Base-by-base conservation (phyloP, 2,329 filamentous ascomycete genomes). In the Pseudogymnoascus sp. region DNA sequence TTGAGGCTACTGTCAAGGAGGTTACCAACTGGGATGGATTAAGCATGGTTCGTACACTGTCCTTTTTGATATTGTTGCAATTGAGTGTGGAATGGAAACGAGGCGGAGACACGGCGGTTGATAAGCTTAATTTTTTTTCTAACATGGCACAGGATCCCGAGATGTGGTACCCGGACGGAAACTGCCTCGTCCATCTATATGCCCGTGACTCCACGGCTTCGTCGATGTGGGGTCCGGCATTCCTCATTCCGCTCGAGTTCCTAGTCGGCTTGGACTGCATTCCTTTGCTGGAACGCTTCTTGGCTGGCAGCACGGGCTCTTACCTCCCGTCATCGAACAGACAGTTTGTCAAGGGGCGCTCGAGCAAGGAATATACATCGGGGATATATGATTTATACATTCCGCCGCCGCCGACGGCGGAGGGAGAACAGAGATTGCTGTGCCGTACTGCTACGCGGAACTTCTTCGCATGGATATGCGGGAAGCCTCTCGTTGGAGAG, bases 371-470 rank as follows among this genome's bases (percentile, higher is more conserved):
- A 38, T 25, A 60, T 14, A 60, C 37, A 5, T 18, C 60, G 18
- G 61, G 56, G 8, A 62, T 56, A 28, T 74, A 76, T 63, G 85
- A 91, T 60, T 76, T 92, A 1, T 91, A 86, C 71, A 84, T 93
- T n/a, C 84, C 89, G 1, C 78, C 87, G 0, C 87, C 88, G 0
- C 71, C 79, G 1, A 74, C 77, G 35, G 74, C 78, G 4, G 79
- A 82, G 59, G 79, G 80, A 66, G 77, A 80, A 3, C 80, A 86
- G 65, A 77, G 82, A 0, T 83, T 85, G 67, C 73, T 78, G 38
- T 88, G 88, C 72, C 86, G 91, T 68, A 71, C 91, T 4, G 83
- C 85, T 1, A 89, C 84, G 2, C 82, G 90, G 12, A 93, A 93
- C 70, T 84, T 91, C 68, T 87, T 92, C 64, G 89, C 90, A 3